A percentile compares a stretch with the other conserved stretches of the same genome.
Evolutionary conservation across 768 basidiomycete species (phyloP).

Genomic region (Tephrocybe sp.): DNA sequence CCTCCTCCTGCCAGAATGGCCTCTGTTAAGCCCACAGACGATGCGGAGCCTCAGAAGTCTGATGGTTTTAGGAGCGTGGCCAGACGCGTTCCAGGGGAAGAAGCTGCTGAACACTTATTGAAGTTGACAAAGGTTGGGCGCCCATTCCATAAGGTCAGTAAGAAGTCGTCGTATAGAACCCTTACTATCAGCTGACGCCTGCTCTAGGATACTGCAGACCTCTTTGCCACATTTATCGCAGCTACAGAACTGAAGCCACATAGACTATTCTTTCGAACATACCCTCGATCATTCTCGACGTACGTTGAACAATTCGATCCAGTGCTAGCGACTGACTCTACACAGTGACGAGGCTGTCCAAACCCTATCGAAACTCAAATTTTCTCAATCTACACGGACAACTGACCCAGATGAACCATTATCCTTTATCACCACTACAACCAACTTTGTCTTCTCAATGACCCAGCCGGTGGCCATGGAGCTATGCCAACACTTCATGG

Average conservation of each 20-base stretch:
- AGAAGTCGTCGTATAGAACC: background rate
- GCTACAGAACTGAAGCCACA: slow-evolving; percentile 15
- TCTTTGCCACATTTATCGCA: slow-evolving; percentile 16
- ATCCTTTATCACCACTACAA: slow-evolving; percentile 13
- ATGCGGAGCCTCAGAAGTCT: background rate
- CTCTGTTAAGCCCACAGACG: slow-evolving; percentile 1
- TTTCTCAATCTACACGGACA: slow-evolving; percentile 16
- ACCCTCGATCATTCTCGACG: slow-evolving; percentile 14
- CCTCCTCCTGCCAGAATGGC: slow-evolving; percentile 1
- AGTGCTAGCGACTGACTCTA: background rate
- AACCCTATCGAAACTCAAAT: slow-evolving; percentile 12
- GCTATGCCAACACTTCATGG: slow-evolving; percentile 57
- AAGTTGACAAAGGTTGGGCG: slow-evolving; percentile 14
- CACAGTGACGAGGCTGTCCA: slow-evolving; percentile 15
- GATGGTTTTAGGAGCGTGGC: background rate
- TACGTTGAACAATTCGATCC: slow-evolving; percentile 1
- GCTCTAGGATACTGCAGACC: slow-evolving; percentile 12
- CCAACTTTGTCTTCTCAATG: slow-evolving; percentile 17
- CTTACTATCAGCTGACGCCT: background rate
- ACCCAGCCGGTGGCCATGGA: slow-evolving; percentile 8
- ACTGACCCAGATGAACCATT: slow-evolving; percentile 10
- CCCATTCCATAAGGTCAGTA: slow-evolving; percentile 16
- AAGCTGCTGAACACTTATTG: slow-evolving; percentile 7
- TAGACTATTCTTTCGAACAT: slow-evolving; percentile 11
- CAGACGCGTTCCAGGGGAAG: background rate